Base-by-base conservation (phyloP, 2,329 filamentous ascomycete genomes). In the Talaromyces sp. region DNA sequence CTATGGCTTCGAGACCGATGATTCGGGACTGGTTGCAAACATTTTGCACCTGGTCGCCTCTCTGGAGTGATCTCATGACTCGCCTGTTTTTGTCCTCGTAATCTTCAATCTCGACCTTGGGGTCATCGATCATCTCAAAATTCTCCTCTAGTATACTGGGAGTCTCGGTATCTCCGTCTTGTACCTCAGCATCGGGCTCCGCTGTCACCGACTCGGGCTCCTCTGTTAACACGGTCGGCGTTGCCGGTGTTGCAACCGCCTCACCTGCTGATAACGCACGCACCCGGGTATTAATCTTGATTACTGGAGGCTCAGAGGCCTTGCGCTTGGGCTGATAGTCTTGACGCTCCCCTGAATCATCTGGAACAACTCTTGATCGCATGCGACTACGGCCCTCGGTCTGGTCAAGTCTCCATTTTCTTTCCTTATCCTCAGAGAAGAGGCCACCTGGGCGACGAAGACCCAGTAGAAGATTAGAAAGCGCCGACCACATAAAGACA, bases 21-120 rank as follows among this genome's bases (percentile, higher is more conserved):
- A 99, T 93, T 10, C 94, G 87, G 14, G 94, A 97, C 45, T 97
- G 87, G 64, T 99, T 99, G 79, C 91, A 96, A 1, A 97, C 91
- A 51, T 90, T 89, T 69, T 97, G 90, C 2, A 99, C 93, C 51
- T 92, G 85, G 65, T 99, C 94, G 4, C 92, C 91, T 11, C 89
- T 88, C 63, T 96, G 88, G 10, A 99, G 80, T 58, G 91, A 93
- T 47, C 94, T 85, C 91, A 97, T 95, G 40, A 99, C 93, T 72
- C 97, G 97, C 40, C 95, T 85, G 66, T 99, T 97, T 77, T 97
- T 97, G 72, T 99, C 95, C 72, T 99, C 95, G 57, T 95, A 95
- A 1, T 86, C 87, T 61, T 94, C 91, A 22, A 90, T 84, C 36
- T 88, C 85, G 51, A 93, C 89, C 64, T 91, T 91, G 0, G 93